Evolutionary conservation across 352 stramenopile genomes (phyloP).

Genomic region (Globisporangium nunn): DNA sequence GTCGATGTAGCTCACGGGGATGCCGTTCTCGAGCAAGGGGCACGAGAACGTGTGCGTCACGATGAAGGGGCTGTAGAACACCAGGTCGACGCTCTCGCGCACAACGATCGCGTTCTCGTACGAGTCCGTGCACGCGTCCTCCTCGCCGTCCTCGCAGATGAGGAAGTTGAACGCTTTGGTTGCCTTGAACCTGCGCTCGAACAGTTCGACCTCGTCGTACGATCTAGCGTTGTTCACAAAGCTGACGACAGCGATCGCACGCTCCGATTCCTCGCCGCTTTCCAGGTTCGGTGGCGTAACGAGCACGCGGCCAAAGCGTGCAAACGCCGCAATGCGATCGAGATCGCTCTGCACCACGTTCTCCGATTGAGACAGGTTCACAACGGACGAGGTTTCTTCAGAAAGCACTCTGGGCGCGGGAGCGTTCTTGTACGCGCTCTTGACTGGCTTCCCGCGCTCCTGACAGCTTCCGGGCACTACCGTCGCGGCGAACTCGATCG

Average conservation of each 20-base stretch:
- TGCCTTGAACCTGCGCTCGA: constrained; percentile 12
- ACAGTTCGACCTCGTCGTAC: constrained; percentile 14
- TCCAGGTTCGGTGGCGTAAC: not conserved
- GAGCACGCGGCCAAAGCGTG: constrained; percentile 8
- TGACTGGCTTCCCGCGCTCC: constrained; percentile 13
- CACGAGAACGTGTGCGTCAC: constrained; percentile 33
- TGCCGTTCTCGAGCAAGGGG: constrained; percentile 19
- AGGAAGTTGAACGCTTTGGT: constrained; percentile 15
- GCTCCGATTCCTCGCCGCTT: not conserved
- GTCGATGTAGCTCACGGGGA: constrained; percentile 45
- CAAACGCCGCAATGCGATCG: constrained; percentile 6
- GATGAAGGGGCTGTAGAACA: constrained; percentile 59
- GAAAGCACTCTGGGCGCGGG: not conserved
- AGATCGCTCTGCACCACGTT: constrained; percentile 7
- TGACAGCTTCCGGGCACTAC: constrained; percentile 31
- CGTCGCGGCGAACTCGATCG: constrained; percentile 9
- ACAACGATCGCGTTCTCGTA: constrained; percentile 39
- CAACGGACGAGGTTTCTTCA: not conserved
- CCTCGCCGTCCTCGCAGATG: constrained; percentile 11
- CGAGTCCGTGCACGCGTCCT: constrained; percentile 10
- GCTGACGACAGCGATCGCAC: constrained; percentile 8
- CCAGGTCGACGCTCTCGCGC: constrained; percentile 29
- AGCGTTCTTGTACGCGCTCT: constrained; percentile 10
- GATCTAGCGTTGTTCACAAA: constrained; percentile 17
- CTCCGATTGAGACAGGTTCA: not conserved